Evolutionary conservation across 1,284 basidiomycete species (phyloP), one percentile per base, ranked within the genome.

Genomic region (Melampsora occidentalis): DNA sequence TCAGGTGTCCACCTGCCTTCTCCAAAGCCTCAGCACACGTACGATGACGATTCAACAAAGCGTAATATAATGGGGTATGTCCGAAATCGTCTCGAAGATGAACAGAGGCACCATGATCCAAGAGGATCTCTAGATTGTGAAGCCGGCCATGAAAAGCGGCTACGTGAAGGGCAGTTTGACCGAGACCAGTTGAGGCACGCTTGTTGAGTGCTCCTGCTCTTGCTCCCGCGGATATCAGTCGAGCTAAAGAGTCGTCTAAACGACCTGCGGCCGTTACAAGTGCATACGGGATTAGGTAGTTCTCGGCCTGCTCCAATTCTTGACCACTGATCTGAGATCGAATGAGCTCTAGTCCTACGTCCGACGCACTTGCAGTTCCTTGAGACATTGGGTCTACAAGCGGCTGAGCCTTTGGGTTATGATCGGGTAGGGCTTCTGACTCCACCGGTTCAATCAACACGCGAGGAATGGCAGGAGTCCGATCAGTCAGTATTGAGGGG

Each of bases 91-190:
- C 91, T 61, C 92, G 86, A 10, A 90, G 85, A 83, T 96, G 94
- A 12, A 97, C 93, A n/a, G 92, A 86, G 1, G 92, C 92, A 1
- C 94, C 94, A 0, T 88, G 88, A 77, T 88, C 85, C 46, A 97
- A 85, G 46, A 97, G 84, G 49, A 87, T 81, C 42, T 86, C 84
- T 33, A 90, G 87, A 68, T 88, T 87, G 6, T 82, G 83, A 0
- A 83, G 79, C 78, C 87, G 87, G 0, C 91, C 91, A 69, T 90
- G 89, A 49, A 94, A 82, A 53, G 90, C 88, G 2, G 93, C 92
- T 25, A 90, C 87, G 80, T 96, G 94, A 51, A 96, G 84, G 5
- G 93, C 90, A 10, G 91, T 89, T 73, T 89, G 86, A 7, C 90
- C 90, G 20, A 75, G 49, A 3, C 71, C 64, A 25, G 71, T 61